Base-by-base conservation (phyloP, 176 grass and related monocot genomes). In the Rhynchospora breviuscula region DNA sequence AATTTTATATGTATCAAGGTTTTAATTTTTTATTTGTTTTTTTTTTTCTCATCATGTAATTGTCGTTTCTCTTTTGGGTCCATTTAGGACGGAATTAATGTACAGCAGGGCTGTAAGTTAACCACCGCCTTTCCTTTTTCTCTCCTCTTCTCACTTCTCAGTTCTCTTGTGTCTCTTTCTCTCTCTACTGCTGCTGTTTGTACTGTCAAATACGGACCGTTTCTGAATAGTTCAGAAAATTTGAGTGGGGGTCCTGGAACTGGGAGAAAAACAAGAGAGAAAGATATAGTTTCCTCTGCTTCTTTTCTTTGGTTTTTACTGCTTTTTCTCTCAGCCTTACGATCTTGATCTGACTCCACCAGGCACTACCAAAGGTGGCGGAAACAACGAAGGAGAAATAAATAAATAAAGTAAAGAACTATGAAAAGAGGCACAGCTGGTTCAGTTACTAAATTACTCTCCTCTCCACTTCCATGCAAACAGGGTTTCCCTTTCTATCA, bases 101-200 rank as follows among this genome's bases (percentile, higher is more conserved):
- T 91, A 91, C 83, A 94, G 84, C 85, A 85, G 84, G 31, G 80
- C 33, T 79, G 65, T 51, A 78, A 87, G 89, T 85, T 89, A 89
- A 89, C 91, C 76, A 75, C 63, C 47, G 69, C 86, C 77, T 65
- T 88, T 85, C 58, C 67, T 76, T 73, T 73, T 72, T 73, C 82
- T 45, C 52, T 84, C 40, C 7, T 64, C 64, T 33, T 68, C 26
- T 29, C 26, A 29, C 26, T 29, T 29, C 26, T 29, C 26, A 1
- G 26, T 29, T 29, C 26, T 29, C 26, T 1, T 29, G 26, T 29
- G 26, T 29, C 26, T 29, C 26, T 29, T 29, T 29, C 26, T 29
- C 26, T 29, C 26, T 29, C 26, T 29, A 29, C 26, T 29, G 26
- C 26, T 1, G 9, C 63, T 66, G 9, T 46, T 40, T 82, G 62